phyloP scores from a whole-genome alignment of 805 yeast species.

The Cyberlindnera xylosilytica region DNA sequence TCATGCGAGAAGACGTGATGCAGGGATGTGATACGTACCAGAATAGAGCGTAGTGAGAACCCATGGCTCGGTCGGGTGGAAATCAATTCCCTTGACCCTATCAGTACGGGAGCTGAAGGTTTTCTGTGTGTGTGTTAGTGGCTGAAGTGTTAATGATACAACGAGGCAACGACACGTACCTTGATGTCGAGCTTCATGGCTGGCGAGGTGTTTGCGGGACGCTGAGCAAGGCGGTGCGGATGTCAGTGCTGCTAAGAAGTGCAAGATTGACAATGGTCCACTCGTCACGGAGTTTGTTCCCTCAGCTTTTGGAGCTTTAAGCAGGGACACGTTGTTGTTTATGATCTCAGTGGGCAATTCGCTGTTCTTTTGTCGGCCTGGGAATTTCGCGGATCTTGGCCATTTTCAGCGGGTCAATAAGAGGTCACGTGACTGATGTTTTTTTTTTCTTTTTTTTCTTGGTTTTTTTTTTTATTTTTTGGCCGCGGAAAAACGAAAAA shows the following conservation, averaged over 20 bases:
- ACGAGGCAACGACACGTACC: conserved; percentile 14
- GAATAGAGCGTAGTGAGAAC: conserved; percentile 85
- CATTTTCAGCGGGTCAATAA: not conserved
- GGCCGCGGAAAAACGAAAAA: no score
- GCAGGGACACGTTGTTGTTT: conserved; percentile 1
- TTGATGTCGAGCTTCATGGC: conserved; percentile 28
- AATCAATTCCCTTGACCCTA: conserved; percentile 96
- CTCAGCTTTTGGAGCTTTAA: not conserved
- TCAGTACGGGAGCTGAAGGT: conserved; percentile 89
- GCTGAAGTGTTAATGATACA: not conserved
- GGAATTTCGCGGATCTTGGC: conserved; percentile 2
- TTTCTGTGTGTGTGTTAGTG: conserved; percentile 41
- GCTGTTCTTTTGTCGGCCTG: conserved; percentile 4
- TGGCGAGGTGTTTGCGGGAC: not conserved
- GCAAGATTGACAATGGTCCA: not conserved
- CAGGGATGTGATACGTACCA: conserved; percentile 46
- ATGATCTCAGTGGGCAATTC: conserved; percentile 1
- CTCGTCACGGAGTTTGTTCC: not conserved
- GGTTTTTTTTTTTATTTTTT: no score
- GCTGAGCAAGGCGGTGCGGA: not conserved
- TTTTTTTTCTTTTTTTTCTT: no score
- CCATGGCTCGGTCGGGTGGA: conserved; percentile 99
- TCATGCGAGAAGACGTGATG: not conserved
- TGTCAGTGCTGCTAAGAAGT: no score
- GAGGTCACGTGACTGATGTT: conserved; percentile 3